phyloP scores from a whole-genome alignment of 164 flowering plant species.

The Aristolochia californica region DNA sequence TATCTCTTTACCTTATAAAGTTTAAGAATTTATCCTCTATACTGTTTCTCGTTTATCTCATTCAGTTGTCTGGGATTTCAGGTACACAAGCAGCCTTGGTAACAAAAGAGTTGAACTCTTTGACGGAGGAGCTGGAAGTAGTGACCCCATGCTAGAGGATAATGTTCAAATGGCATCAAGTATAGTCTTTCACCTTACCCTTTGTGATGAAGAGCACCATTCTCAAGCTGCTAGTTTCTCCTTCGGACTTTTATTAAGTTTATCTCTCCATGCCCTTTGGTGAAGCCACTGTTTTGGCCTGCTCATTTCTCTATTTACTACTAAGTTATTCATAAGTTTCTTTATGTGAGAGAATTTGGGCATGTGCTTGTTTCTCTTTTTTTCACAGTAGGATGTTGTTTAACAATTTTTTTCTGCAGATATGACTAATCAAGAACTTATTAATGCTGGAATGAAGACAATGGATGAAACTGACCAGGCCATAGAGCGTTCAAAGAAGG shows the following conservation, averaged over 20 bases:
- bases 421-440: conserved; percentile 88
- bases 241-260: too few relatives aligned
- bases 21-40: too few relatives aligned
- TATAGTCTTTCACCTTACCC: too few relatives aligned
- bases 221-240: too few relatives aligned
- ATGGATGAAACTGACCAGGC: conserved; percentile 99
- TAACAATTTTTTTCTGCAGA: conserved; percentile 27
- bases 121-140: conserved; percentile 85
- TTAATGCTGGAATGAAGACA: conserved; percentile 63
- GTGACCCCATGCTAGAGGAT: conserved; percentile 79
- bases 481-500: conserved; percentile 86
- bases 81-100: conserved; percentile 76
- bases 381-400: neutral
- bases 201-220: too few relatives aligned
- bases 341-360: neutral
- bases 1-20: too few relatives aligned
- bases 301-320: too few relatives aligned
- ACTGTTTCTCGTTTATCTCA: neutral
- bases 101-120: conserved; percentile 91
- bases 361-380: neutral
- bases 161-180: conserved; percentile 85
- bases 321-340: too few relatives aligned
- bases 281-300: too few relatives aligned
- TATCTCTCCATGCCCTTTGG: too few relatives aligned
- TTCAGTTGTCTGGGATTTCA: conserved; percentile 18